A percentile compares a stretch with the other conserved stretches of the same genome.
Evolutionary conservation across 257 asterid genomes (phyloP).

Genomic region (Cordia subcordata): DNA sequence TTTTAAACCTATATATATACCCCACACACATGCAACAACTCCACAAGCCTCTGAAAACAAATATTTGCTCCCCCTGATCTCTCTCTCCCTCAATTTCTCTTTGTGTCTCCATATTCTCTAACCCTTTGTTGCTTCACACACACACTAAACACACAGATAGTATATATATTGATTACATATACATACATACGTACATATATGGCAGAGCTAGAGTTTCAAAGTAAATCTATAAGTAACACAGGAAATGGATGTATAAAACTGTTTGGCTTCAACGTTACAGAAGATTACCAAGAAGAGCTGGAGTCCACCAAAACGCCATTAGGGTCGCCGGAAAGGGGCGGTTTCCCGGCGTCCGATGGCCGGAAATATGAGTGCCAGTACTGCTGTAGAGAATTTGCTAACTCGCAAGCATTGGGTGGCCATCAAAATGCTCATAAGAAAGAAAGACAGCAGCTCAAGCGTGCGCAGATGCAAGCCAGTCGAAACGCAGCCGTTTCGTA

Average conservation of each 20-base stretch:
- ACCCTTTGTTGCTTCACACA: not conserved
- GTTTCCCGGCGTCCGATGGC: slow-evolving; percentile 47
- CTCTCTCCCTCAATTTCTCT: slow-evolving; percentile 15
- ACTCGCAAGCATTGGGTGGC: slow-evolving; percentile 95
- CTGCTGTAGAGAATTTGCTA: slow-evolving; percentile 91
- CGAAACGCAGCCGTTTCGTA: slow-evolving; percentile 85
- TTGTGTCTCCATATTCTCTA: not conserved
- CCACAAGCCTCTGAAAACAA: slow-evolving; percentile 20
- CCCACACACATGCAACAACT: slow-evolving; percentile 60
- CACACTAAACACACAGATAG: not conserved
- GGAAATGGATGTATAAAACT: slow-evolving; percentile 56
- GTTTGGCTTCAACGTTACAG: slow-evolving; percentile 73
- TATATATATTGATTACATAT: not conserved
- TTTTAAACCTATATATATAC: slow-evolving; percentile 56
- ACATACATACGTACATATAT: slow-evolving; percentile 22
- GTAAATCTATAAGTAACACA: slow-evolving; percentile 34
- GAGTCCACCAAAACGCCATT: slow-evolving; percentile 39
- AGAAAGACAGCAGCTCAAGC: slow-evolving; percentile 86
- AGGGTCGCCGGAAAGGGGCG: slow-evolving; percentile 40
- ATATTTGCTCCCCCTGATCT: slow-evolving; percentile 11
- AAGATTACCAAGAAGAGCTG: slow-evolving; percentile 37
- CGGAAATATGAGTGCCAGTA: slow-evolving; percentile 96
- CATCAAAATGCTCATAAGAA: slow-evolving; percentile 97
- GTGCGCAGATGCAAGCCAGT: slow-evolving; percentile 84
- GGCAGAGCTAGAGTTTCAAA: slow-evolving; percentile 57